Evolutionary conservation across 2,329 filamentous ascomycete species (phyloP), one percentile per base, ranked within the genome.

Genomic region (Cladosporium sp.): DNA sequence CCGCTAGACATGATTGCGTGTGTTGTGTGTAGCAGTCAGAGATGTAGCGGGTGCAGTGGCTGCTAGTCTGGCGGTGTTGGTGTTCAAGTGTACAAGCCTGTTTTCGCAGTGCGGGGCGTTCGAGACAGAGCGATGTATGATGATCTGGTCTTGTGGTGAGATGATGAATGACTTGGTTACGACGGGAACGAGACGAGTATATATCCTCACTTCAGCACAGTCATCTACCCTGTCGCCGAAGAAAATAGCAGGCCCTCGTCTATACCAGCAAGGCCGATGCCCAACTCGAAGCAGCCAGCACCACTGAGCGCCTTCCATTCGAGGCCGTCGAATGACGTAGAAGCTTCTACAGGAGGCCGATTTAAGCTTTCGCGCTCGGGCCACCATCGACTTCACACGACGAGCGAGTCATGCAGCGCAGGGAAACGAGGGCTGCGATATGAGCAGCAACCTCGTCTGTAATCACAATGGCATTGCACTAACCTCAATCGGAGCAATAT

Each of bases 1-100:
- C 87, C 84, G 55, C 86, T 84, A 75, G 83, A 84, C 88, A 92
- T 90, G 66, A 66, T 84, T 60, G 66, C 58, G 54, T 22, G 36
- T 56, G 22, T 22, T 51, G 43, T 43, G 37, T 56, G 54, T 56
- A 47, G 30, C 54, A 56, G 42, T 56, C 28, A 15, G 19, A n/a
- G 11, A 3, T 47, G 54, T 17, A 17, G 22, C 36, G 51, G 17
- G 25, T 20, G 20, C 15, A 28, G 15, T 40, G 39, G 34, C 12
- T 14, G 30, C 25, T 43, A 50, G 19, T 19, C 20, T 30, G 50
- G 55, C 22, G 55, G 36, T 58, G 55, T 30, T 40, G 55, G 22
- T 43, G 39, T 39, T 47, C 30, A 8, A 34, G 11, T 34, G 30
- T 34, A 49, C 34, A 42, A 49, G 34, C 54, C 54, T 56, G 54